phyloP scores from a whole-genome alignment of 345 rosid species.

The Rhizophora apiculata region DNA sequence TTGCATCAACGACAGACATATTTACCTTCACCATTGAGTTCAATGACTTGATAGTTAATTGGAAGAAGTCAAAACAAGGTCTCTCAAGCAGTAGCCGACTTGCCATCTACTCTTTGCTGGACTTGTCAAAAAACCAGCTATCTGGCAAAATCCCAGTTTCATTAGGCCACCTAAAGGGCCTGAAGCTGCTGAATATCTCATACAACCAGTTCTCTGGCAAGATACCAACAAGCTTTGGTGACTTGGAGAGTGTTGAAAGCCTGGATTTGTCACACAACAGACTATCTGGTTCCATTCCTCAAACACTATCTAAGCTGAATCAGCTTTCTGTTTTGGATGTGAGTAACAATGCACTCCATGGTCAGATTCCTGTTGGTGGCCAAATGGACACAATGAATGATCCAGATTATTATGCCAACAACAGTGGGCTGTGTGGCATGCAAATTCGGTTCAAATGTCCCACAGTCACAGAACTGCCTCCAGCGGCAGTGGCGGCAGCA shows the following conservation, averaged over 20 bases:
- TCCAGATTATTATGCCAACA: constrained; percentile 26
- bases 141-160: constrained; percentile 26
- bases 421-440: constrained; percentile 31
- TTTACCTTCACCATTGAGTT: constrained; percentile 21
- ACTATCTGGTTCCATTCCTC: constrained; percentile 26
- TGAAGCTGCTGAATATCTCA: constrained; percentile 30
- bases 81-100: constrained; percentile 28
- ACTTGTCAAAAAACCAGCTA: constrained; percentile 29
- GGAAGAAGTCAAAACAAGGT: constrained; percentile 34
- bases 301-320: constrained; percentile 21
- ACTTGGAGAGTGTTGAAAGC: constrained; percentile 26
- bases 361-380: constrained; percentile 35
- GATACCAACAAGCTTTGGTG: constrained; percentile 30
- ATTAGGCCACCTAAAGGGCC: constrained; percentile 27
- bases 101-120: constrained; percentile 34
- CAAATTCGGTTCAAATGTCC: constrained; percentile 30
- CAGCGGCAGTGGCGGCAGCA: constrained; percentile 9
- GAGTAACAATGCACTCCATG: constrained; percentile 29
- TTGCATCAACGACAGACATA: constrained; percentile 6
- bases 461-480: constrained; percentile 8
- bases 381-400: constrained; percentile 34
- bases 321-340: constrained; percentile 27
- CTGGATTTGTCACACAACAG: constrained; percentile 40
- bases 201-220: constrained; percentile 24
- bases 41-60: constrained; percentile 25